Conservation (phyloP, 768 basidiomycete species). For the Boletus rubroflammeus region DNA sequence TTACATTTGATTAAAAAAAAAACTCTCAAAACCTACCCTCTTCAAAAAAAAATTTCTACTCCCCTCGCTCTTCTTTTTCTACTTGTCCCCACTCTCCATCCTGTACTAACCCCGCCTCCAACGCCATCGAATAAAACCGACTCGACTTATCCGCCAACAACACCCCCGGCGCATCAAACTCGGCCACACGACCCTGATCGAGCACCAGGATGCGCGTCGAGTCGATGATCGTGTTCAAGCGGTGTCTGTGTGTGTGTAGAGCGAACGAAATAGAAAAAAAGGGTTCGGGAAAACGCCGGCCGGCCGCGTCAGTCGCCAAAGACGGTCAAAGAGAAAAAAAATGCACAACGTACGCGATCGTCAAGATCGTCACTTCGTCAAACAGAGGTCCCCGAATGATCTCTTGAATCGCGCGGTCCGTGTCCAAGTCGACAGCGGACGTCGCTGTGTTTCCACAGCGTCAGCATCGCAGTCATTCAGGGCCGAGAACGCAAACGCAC, state of each 20-base stretch:
- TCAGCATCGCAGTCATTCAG: not conserved
- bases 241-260: slow-evolving; percentile 54
- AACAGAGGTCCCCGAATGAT: slow-evolving; percentile 83
- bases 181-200: slow-evolving; percentile 76
- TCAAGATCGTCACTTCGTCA: slow-evolving; percentile 74
- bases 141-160: slow-evolving; percentile 58
- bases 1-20: too few species aligned
- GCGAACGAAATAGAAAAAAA: too few species aligned
- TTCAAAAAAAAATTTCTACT: too few species aligned
- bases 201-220: slow-evolving; percentile 82
- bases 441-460: slow-evolving; percentile 49
- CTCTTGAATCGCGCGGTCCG: slow-evolving; percentile 83
- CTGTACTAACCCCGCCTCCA: slow-evolving; percentile 53
- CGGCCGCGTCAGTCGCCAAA: too few species aligned
- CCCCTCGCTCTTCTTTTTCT: not conserved
- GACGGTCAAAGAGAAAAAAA: not conserved
- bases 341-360: slow-evolving; percentile 66
- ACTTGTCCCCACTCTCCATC: not conserved
- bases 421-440: slow-evolving; percentile 87
- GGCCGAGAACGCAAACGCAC: slow-evolving; percentile 30
- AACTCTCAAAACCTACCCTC: too few species aligned
- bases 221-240: slow-evolving; percentile 80
- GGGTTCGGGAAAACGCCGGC: too few species aligned
- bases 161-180: slow-evolving; percentile 68
- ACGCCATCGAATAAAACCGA: slow-evolving; percentile 59